Percentiles rank a stretch among this genome's conserved stretches.
These are phyloP conservation scores for Trichoderma brevicompactum DNA, from an alignment of 2,329 filamentous ascomycete species.

Conservation along the genomic window DNA sequence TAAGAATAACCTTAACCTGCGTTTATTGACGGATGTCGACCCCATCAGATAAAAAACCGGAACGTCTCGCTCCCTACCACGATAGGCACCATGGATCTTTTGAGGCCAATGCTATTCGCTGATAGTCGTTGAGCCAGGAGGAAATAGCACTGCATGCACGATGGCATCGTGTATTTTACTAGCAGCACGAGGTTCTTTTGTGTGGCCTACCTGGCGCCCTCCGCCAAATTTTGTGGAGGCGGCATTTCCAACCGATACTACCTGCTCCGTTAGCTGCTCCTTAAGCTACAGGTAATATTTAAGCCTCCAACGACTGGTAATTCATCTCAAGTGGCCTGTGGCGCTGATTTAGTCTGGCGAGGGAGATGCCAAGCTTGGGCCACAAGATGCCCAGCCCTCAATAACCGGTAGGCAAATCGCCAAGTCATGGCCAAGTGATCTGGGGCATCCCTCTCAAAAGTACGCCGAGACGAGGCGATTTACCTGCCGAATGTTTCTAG, in stretches of 20 bases:
- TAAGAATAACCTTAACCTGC: slow-evolving; percentile 9
- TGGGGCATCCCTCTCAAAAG: not conserved
- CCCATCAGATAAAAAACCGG: not conserved
- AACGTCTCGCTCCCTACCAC: not conserved
- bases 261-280: not conserved
- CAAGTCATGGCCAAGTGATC: slow-evolving; percentile 19
- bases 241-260: not conserved
- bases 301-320: not conserved
- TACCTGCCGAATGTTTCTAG: not conserved
- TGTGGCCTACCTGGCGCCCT: slow-evolving; percentile 1
- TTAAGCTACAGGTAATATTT: not conserved
- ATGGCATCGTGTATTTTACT: not conserved
- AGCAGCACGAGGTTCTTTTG: slow-evolving; percentile 4
- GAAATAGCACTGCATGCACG: not conserved
- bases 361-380: not conserved
- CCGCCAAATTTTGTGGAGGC: slow-evolving; percentile 3
- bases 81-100: not conserved
- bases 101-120: not conserved
- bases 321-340: not conserved
- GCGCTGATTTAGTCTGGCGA: not conserved
- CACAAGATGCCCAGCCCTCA: not conserved
- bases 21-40: not conserved
- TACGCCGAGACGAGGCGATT: not conserved
- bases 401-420: not conserved
- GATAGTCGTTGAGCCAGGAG: not conserved